phyloP scores from a whole-genome alignment of 2,329 filamentous ascomycete genomes.

The Cercospora beticola region DNA sequence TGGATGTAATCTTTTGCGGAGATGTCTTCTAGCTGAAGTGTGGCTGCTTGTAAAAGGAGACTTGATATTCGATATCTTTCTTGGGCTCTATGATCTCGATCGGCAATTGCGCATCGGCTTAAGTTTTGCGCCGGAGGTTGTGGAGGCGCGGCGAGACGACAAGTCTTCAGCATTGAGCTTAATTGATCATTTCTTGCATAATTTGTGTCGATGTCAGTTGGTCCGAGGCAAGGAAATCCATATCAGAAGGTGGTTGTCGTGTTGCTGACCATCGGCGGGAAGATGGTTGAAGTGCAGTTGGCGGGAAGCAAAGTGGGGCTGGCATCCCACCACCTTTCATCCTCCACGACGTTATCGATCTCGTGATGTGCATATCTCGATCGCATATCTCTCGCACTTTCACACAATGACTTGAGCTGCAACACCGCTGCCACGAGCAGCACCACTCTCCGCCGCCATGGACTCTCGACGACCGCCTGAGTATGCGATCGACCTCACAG shows the following conservation, averaged over 20 bases:
- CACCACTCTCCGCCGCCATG: conserved; percentile 46
- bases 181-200: not conserved
- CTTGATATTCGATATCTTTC: not conserved
- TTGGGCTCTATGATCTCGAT: not conserved
- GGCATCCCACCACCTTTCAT: conserved; percentile 5
- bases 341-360: not conserved
- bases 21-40: too few relatives aligned
- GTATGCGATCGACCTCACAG: conserved; percentile 91
- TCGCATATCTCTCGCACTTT: not conserved
- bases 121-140: conserved; percentile 8
- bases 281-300: not conserved
- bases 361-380: conserved; percentile 2
- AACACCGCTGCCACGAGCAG: conserved; percentile 14
- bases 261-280: not conserved
- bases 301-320: not conserved
- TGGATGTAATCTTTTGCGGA: not conserved
- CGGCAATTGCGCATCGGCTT: not conserved
- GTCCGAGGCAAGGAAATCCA: not conserved
- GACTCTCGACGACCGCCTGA: conserved; percentile 71
- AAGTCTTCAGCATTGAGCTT: too few relatives aligned
- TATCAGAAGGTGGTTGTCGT: not conserved
- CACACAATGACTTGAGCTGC: conserved; percentile 2
- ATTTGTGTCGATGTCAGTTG: not conserved
- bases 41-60: too few relatives aligned
- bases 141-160: not conserved